phyloP scores from a whole-genome alignment of 2,329 filamentous ascomycete species.

The Fusarium annulatum region DNA sequence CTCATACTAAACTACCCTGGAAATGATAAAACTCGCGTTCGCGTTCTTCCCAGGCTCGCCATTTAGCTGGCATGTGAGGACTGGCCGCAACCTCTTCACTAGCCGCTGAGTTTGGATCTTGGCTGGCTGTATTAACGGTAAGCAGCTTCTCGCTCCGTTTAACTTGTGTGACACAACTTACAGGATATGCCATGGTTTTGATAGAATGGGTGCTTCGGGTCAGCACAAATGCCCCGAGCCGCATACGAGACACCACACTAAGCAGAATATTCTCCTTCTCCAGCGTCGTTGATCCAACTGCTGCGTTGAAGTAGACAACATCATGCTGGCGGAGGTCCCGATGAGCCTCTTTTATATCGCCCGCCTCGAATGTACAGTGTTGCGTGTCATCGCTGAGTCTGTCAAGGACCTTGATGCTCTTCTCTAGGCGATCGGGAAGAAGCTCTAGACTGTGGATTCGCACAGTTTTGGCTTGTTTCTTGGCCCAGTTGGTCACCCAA shows the following conservation, averaged over 20 bases:
- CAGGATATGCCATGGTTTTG: slow-evolving; percentile 1
- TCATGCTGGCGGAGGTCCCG: neutral
- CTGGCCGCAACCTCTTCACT: neutral
- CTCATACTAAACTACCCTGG: neutral
- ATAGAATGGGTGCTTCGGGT: neutral
- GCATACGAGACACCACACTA: neutral
- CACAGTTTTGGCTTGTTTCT: neutral
- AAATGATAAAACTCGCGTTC: neutral
- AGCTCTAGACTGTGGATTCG: neutral
- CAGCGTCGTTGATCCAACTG: neutral
- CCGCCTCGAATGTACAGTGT: neutral
- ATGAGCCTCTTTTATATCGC: neutral
- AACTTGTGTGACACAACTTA: neutral
- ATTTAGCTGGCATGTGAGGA: neutral
- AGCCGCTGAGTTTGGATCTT: neutral
- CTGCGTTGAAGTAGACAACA: neutral
- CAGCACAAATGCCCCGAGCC: neutral
- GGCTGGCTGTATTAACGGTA: neutral
- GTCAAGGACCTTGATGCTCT: neutral
- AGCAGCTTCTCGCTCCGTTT: neutral
- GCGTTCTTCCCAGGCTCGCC: neutral
- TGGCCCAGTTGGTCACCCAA: neutral
- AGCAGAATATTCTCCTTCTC: neutral
- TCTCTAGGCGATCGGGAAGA: neutral
- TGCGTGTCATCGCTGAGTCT: neutral